These are phyloP conservation scores for Solanum bulbocastanum DNA, from an alignment of 257 asterid genomes.

Conservation along the genomic window DNA sequence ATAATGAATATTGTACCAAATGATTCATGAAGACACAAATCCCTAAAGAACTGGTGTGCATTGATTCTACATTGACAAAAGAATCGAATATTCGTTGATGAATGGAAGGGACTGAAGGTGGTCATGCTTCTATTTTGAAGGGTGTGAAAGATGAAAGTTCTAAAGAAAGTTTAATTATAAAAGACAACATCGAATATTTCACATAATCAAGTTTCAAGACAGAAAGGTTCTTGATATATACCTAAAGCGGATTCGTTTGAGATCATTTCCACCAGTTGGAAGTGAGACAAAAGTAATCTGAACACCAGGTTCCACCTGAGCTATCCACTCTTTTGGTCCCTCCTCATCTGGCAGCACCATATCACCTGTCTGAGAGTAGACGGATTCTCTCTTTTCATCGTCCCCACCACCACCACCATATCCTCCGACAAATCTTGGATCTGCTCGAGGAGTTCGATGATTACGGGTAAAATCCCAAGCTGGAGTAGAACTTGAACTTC, in stretches of 20 bases:
- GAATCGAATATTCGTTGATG: neutral
- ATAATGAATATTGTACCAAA: neutral
- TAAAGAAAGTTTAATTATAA: neutral
- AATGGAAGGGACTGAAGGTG: neutral
- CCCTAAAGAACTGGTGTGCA: neutral
- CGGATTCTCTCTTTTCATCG: constrained; percentile 4
- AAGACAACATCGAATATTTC: neutral
- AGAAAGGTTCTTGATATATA: constrained; percentile 3
- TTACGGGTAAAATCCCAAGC: constrained; percentile 63
- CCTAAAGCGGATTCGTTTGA: constrained; percentile 89
- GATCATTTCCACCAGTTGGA: constrained; percentile 81
- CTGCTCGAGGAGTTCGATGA: constrained; percentile 19
- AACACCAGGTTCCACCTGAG: constrained; percentile 94
- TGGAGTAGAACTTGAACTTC: constrained; percentile 71
- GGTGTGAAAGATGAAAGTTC: neutral
- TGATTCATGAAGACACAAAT: neutral
- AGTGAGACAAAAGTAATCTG: constrained; percentile 83
- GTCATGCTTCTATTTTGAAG: neutral
- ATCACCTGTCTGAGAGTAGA: constrained; percentile 33
- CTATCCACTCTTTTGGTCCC: constrained; percentile 72
- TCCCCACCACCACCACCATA: constrained; percentile 23
- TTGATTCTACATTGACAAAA: neutral
- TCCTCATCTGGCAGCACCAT: constrained; percentile 47
- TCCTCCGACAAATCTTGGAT: constrained; percentile 28
- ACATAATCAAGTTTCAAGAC: neutral